These are phyloP conservation scores for Trichosporon inkin DNA, from an alignment of 1,284 basidiomycete genomes.

Conservation along the genomic window DNA sequence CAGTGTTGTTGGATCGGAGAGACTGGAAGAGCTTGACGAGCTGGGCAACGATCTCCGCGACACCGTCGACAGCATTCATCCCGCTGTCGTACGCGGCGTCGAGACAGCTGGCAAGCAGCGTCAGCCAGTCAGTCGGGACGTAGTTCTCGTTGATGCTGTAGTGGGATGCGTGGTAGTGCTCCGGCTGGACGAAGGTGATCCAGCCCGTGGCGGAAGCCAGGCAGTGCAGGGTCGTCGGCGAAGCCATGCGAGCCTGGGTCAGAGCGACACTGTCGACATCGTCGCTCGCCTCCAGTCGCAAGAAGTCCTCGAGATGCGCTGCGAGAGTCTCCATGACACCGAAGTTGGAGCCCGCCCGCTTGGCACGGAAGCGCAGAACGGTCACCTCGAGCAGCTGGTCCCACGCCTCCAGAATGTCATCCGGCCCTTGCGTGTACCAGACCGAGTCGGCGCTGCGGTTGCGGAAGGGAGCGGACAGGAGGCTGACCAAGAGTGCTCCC, in stretches of 20 bases:
- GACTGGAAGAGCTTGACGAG: constrained; percentile 22
- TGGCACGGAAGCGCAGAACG: constrained; percentile 38
- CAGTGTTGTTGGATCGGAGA: constrained; percentile 24
- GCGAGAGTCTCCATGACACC: constrained; percentile 44
- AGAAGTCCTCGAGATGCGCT: constrained; percentile 38
- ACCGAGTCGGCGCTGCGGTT: constrained; percentile 25
- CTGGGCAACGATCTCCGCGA: neutral
- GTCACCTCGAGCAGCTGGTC: constrained; percentile 31
- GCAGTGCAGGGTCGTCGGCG: constrained; percentile 40
- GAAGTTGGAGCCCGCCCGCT: constrained; percentile 38
- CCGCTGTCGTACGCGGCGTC: constrained; percentile 25
- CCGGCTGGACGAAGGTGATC: constrained; percentile 29
- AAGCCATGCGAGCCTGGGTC: constrained; percentile 20
- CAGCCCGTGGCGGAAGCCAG: constrained; percentile 30
- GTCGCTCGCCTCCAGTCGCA: constrained; percentile 14
- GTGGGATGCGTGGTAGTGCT: constrained; percentile 30
- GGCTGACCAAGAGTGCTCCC: constrained; percentile 38
- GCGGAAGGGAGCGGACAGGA: constrained; percentile 43
- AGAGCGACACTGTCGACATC: neutral
- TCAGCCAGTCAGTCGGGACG: constrained; percentile 40
- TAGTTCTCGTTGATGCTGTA: constrained; percentile 38
- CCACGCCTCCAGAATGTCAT: constrained; percentile 35
- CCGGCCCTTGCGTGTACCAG: constrained; percentile 33
- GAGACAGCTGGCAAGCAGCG: constrained; percentile 30
- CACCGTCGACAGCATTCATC: neutral